These are phyloP conservation scores for Nannochloropsis gaditana DNA, from an alignment of 108 stramenopile genomes.

Conservation along the genomic window DNA sequence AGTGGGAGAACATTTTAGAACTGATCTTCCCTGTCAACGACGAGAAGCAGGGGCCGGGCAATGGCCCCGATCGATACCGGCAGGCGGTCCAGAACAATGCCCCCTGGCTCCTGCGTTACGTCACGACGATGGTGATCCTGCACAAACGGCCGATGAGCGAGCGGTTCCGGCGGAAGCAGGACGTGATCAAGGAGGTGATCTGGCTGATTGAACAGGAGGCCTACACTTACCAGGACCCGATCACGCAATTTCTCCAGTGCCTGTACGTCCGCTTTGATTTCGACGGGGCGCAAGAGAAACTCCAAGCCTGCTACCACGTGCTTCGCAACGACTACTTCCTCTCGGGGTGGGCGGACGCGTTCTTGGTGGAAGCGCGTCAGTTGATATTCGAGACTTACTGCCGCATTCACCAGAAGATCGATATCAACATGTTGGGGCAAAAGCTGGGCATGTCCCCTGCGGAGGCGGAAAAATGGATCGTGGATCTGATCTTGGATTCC, in stretches of 20 bases:
- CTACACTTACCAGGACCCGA: slow-evolving; percentile 89
- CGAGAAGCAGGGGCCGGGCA: background rate
- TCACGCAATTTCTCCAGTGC: slow-evolving; percentile 87
- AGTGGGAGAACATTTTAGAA: slow-evolving; percentile 53
- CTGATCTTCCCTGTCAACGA: background rate
- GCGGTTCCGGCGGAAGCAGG: slow-evolving; percentile 35
- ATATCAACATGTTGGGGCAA: slow-evolving; percentile 68
- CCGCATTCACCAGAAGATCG: slow-evolving; percentile 96
- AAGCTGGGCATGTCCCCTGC: slow-evolving; percentile 87
- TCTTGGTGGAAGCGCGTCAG: slow-evolving; percentile 95
- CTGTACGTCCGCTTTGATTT: slow-evolving; percentile 96
- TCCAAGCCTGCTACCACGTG: slow-evolving; percentile 68
- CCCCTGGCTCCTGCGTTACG: slow-evolving; percentile 93
- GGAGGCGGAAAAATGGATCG: slow-evolving; percentile 96
- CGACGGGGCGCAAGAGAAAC: slow-evolving; percentile 81
- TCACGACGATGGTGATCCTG: slow-evolving; percentile 89
- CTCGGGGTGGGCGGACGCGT: slow-evolving; percentile 69
- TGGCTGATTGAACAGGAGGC: slow-evolving; percentile 73
- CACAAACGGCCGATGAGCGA: slow-evolving; percentile 57
- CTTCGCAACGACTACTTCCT: slow-evolving; percentile 92
- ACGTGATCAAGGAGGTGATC: slow-evolving; percentile 74
- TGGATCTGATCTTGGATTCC: slow-evolving; percentile 90
- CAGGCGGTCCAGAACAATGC: slow-evolving; percentile 97
- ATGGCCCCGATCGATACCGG: slow-evolving; percentile 58
- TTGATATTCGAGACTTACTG: slow-evolving; percentile 99